Conservation (phyloP, 306 rosid species). For the Vigna reflexopilosa region DNA sequence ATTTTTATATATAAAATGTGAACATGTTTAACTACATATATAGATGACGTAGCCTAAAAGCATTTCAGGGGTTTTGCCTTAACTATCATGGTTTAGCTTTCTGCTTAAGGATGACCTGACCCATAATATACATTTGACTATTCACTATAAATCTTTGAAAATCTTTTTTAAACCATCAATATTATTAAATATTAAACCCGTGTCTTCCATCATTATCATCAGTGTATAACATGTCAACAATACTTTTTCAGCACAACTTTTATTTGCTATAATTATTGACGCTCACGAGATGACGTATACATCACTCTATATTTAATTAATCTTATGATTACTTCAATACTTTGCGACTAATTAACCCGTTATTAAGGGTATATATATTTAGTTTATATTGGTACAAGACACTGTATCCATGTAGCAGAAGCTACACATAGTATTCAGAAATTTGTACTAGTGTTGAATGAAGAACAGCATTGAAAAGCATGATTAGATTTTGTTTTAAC, state of each 20-base stretch:
- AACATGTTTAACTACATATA: background rate
- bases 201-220: background rate
- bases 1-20: background rate
- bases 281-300: background rate
- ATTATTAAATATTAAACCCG: constrained; percentile 17
- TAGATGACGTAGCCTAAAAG: constrained; percentile 36
- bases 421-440: too few species aligned
- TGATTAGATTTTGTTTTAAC: background rate
- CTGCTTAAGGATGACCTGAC: constrained; percentile 34
- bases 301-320: background rate
- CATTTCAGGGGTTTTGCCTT: constrained; percentile 29
- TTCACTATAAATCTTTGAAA: constrained; percentile 10
- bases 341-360: too few species aligned
- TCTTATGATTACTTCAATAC: background rate
- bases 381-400: too few species aligned
- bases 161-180: constrained; percentile 22
- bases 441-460: too few species aligned
- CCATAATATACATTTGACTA: constrained; percentile 26
- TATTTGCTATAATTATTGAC: background rate
- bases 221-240: background rate
- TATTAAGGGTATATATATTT: too few species aligned
- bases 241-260: background rate
- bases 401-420: too few species aligned
- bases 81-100: constrained; percentile 31
- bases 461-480: background rate